Evolutionary conservation across 805 yeast species (phyloP), one percentile per base, ranked within the genome.

Genomic region (Candida oleophila): DNA sequence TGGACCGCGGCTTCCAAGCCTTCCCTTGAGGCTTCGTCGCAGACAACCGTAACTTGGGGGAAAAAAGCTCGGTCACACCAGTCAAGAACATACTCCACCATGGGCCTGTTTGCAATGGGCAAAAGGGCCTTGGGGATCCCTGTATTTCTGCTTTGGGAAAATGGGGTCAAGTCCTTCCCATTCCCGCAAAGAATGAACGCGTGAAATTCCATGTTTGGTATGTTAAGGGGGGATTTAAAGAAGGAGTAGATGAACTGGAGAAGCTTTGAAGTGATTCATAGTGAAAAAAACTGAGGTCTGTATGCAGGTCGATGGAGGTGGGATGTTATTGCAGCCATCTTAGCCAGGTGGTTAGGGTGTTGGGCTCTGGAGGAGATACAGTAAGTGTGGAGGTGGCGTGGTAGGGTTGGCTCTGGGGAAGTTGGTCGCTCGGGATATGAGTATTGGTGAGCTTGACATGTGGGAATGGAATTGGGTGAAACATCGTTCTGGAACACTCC

Each of bases 31-130:
- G 71, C 77, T 9, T 66, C 60, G 44, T 78, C 81, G 8, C 80
- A 72, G 5, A 87, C 84, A 16, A 91, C 74, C 18, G 87, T 81
- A 41, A 87, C 78, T 40, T 78, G 79, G 40, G 78, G 79, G 65
- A 91, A 91, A 49, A 83, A 83, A 2, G 95, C 97, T 60, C 77
- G 76, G 58, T 83, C 90, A 72, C 98, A 91, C 98, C 98, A 94
- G 55, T 87, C 91, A 32, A 94, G 73, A 2, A 87, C 95, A 60
- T 89, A 87, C 57, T 84, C 85, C 38, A 94, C 71, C 89, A 94
- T 84, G 12, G 97, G 96, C 57, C 79, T 79, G 63, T 91, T 91
- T 5, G 94, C 98, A 32, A 94, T 74, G 2, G 98, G 98, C 38
- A 95, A 66, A 42, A 91, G 70, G 0, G 97, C 95, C 69, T 94